A percentile compares a stretch with the other conserved stretches of the same genome.
Evolutionary conservation across 225 moss, liverwort and hornwort genomes (phyloP).

Genomic region (Marchantia polymorpha): DNA sequence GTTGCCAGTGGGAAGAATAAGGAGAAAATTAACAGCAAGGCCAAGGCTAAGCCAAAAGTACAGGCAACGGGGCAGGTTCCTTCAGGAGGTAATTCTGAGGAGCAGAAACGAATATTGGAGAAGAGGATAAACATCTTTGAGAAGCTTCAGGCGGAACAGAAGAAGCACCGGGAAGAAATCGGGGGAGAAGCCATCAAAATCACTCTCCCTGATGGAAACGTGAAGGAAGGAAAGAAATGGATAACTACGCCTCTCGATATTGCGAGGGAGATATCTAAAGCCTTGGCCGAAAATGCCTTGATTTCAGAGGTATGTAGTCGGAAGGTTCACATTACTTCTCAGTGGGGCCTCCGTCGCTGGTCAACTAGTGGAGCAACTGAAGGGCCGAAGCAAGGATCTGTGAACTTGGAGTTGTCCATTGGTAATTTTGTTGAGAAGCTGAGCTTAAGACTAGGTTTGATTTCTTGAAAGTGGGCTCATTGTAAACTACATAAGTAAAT

Average conservation of each 20-base stretch:
- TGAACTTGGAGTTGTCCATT: no score
- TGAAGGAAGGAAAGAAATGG: constrained; percentile 83
- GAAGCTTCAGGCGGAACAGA: constrained; percentile 54
- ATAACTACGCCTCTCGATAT: constrained; percentile 76
- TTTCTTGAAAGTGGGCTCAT: no score
- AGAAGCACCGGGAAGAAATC: constrained; percentile 39
- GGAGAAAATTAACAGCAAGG: background rate
- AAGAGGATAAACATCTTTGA: constrained; percentile 63
- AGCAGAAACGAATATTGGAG: constrained; percentile 35
- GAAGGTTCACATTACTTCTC: no score
- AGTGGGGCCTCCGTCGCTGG: no score
- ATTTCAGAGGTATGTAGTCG: constrained; percentile 60
- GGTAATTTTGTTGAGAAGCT: no score
- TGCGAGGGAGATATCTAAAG: constrained; percentile 67
- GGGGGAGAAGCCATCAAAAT: constrained; percentile 70
- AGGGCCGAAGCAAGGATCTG: no score
- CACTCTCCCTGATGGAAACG: constrained; percentile 76
- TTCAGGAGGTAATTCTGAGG: constrained; percentile 1
- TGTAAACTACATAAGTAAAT: background rate
- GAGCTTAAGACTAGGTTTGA: no score
- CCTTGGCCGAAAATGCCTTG: constrained; percentile 66
- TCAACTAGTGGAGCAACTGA: no score
- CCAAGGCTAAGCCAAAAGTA: constrained; percentile 5
- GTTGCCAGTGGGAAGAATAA: background rate
- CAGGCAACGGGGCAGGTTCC: background rate